These are phyloP conservation scores for Penicillium bovifimosum DNA, from an alignment of 495 filamentous ascomycete species.

Conservation along the genomic window DNA sequence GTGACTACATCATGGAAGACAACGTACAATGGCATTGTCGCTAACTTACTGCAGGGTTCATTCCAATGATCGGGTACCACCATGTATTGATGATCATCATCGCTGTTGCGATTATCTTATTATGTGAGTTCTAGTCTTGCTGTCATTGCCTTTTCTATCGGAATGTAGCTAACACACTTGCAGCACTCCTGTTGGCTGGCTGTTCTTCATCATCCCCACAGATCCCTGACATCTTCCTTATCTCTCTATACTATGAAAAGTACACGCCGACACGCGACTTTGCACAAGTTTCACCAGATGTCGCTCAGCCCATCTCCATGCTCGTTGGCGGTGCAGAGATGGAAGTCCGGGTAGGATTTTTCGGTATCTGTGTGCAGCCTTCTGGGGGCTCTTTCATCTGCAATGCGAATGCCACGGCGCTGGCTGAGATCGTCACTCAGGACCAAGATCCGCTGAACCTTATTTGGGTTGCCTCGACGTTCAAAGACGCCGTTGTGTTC, in stretches of 20 bases:
- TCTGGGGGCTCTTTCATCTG: slow-evolving; percentile 61
- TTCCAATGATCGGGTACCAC: slow-evolving; percentile 96
- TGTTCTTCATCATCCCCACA: slow-evolving; percentile 65
- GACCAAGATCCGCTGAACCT: slow-evolving; percentile 67
- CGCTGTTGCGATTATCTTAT: slow-evolving; percentile 84
- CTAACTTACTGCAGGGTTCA: slow-evolving; percentile 54
- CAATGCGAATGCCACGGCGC: slow-evolving; percentile 59
- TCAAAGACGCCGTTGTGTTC: slow-evolving; percentile 66
- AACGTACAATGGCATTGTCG: not conserved
- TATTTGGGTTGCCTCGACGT: slow-evolving; percentile 68
- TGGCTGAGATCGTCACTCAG: slow-evolving; percentile 56
- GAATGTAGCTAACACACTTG: slow-evolving; percentile 22
- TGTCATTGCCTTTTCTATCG: not conserved
- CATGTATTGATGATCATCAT: slow-evolving; percentile 98
- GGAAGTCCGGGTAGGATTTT: slow-evolving; percentile 68
- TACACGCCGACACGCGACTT: slow-evolving; percentile 58
- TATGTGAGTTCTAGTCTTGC: slow-evolving; percentile 61
- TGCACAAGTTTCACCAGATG: slow-evolving; percentile 79
- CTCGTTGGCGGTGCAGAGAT: slow-evolving; percentile 58
- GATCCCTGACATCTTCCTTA: slow-evolving; percentile 65
- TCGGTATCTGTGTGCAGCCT: slow-evolving; percentile 62
- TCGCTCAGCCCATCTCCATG: slow-evolving; percentile 60
- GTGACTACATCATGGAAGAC: slow-evolving; percentile 5
- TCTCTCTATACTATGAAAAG: slow-evolving; percentile 62
- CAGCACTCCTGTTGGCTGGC: slow-evolving; percentile 62